Percentiles rank a stretch among this genome's conserved stretches.
phyloP scores from a whole-genome alignment of 257 asterid species.

The Leonotis leonurus region DNA sequence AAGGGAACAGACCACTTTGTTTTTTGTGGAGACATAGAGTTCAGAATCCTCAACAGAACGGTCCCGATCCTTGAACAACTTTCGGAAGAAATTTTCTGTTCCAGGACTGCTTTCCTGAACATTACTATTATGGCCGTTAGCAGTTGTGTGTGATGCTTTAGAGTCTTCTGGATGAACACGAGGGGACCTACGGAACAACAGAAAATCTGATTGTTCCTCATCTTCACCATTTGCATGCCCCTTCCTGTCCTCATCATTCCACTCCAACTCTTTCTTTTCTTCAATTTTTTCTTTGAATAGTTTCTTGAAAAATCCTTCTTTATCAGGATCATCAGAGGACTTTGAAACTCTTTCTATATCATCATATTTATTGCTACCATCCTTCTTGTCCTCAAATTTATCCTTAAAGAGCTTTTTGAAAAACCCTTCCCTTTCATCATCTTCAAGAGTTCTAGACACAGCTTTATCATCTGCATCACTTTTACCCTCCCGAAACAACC shows the following conservation, averaged over 20 bases:
- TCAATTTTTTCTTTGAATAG: constrained; percentile 69
- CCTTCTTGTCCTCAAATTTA: constrained; percentile 68
- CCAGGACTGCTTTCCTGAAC: constrained; percentile 85
- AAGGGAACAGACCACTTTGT: constrained; percentile 60
- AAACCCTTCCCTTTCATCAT: constrained; percentile 74
- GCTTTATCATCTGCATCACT: constrained; percentile 54
- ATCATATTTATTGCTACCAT: constrained; percentile 47
- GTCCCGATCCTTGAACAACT: constrained; percentile 85
- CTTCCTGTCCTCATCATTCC: constrained; percentile 46
- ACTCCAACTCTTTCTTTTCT: constrained; percentile 55
- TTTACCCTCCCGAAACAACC: constrained; percentile 65
- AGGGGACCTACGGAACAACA: constrained; percentile 60
- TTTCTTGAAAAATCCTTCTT: constrained; percentile 77
- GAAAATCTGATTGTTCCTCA: constrained; percentile 62
- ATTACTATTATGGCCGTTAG: constrained; percentile 33
- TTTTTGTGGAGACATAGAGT: constrained; percentile 67
- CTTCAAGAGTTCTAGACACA: constrained; percentile 51
- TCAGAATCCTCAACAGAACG: constrained; percentile 93
- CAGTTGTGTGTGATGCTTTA: constrained; percentile 36
- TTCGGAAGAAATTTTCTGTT: constrained; percentile 77
- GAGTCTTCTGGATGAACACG: constrained; percentile 90
- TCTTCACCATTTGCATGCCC: constrained; percentile 57
- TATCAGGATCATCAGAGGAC: constrained; percentile 60
- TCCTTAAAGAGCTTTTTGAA: constrained; percentile 74
- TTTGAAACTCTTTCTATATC: constrained; percentile 44